These are phyloP conservation scores for Rhododendron ferrugineum DNA, from an alignment of 148 eudicot genomes.

Conservation along the genomic window DNA sequence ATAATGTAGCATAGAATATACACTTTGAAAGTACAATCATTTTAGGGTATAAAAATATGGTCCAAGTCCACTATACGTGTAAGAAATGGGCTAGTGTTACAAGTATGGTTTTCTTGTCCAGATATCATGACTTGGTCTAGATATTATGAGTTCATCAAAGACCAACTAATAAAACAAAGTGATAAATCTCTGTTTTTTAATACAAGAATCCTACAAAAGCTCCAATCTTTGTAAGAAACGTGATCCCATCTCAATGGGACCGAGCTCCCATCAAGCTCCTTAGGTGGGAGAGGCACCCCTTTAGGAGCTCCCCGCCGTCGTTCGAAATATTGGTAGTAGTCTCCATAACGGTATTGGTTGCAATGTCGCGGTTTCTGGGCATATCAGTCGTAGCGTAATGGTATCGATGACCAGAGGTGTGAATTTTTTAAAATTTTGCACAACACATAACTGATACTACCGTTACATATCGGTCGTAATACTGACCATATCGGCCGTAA, in stretches of 20 bases:
- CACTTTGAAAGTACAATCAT: neutral
- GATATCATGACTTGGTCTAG: neutral
- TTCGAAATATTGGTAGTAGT: too few relatives aligned
- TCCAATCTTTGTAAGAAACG: neutral
- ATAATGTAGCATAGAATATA: neutral
- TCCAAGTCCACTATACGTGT: neutral
- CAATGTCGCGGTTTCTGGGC: too few relatives aligned
- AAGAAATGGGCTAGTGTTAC: neutral
- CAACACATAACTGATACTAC: too few relatives aligned
- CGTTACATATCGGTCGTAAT: too few relatives aligned
- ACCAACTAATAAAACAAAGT: neutral
- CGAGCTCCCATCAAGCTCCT: neutral
- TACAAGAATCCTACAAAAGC: neutral
- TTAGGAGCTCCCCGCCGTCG: too few relatives aligned
- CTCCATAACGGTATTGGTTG: too few relatives aligned
- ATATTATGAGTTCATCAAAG: neutral
- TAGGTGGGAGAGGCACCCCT: too few relatives aligned
- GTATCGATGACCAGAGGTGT: too few relatives aligned
- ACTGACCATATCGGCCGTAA: too few relatives aligned
- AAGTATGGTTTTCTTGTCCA: neutral
- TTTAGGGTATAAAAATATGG: neutral
- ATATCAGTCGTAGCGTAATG: too few relatives aligned
- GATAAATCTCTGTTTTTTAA: neutral
- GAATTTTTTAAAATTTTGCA: too few relatives aligned
- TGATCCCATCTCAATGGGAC: neutral